These are phyloP conservation scores for Gossypium schwendimanii DNA, from an alignment of 441 rosid genomes.

Conservation along the genomic window DNA sequence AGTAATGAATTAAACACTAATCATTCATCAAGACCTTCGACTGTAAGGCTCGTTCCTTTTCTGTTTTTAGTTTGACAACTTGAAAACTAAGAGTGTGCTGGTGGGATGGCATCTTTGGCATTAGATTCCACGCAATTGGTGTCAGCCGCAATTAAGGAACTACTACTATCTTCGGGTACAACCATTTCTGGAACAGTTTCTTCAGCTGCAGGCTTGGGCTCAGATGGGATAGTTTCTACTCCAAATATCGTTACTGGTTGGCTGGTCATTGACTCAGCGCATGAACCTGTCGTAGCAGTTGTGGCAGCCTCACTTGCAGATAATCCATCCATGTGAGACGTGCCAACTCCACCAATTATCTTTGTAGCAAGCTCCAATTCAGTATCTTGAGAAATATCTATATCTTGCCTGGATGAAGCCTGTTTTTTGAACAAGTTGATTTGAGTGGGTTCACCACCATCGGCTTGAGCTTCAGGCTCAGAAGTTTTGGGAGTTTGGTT, in stretches of 20 bases:
- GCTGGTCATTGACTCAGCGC: conserved; percentile 22
- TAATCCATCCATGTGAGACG: conserved; percentile 14
- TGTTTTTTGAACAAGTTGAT: conserved; percentile 21
- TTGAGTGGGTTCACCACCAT: conserved; percentile 16
- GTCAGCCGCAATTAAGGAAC: conserved; percentile 19
- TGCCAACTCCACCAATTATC: conserved; percentile 15
- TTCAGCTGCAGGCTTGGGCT: conserved; percentile 21
- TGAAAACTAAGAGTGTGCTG: conserved; percentile 1
- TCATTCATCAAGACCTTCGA: conserved; percentile 1
- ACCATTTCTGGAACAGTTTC: conserved; percentile 20
- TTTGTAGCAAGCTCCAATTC: conserved; percentile 30
- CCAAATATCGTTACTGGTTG: conserved; percentile 21
- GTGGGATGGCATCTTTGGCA: conserved; percentile 11
- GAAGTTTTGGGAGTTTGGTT: conserved; percentile 16
- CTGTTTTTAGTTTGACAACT: not conserved
- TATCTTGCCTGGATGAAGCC: conserved; percentile 22
- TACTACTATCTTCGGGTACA: conserved; percentile 16
- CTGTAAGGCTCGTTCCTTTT: not conserved
- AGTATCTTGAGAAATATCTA: conserved; percentile 17
- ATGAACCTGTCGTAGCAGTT: conserved; percentile 11
- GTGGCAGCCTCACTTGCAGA: conserved; percentile 11
- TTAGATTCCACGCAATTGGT: not conserved
- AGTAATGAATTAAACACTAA: not conserved
- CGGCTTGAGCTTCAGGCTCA: conserved; percentile 18
- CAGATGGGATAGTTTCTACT: conserved; percentile 20